Conservation (phyloP, 192 early-diverging fungal species). For the Coemansia sp. region DNA sequence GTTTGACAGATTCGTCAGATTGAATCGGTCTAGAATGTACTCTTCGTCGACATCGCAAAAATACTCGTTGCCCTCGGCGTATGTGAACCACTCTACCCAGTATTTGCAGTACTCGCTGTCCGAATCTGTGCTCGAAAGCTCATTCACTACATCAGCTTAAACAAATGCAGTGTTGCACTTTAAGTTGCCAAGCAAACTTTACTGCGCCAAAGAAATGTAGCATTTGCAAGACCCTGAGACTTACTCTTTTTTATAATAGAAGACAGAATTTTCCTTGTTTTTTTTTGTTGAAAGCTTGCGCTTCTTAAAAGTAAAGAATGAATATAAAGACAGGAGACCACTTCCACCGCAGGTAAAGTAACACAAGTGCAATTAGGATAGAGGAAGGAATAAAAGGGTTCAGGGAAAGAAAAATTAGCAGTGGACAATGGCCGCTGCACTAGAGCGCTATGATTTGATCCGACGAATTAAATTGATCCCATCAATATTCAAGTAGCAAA, state of each 20-base stretch:
- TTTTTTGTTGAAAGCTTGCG: not conserved
- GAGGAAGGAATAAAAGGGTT: not conserved
- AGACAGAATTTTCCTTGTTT: constrained; percentile 3
- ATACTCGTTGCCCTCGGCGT: constrained; percentile 91
- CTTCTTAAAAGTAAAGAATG: not conserved
- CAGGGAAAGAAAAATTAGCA: not conserved
- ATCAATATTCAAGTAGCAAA: no score
- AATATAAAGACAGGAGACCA: no score
- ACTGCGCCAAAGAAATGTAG: constrained; percentile 2
- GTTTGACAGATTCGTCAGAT: constrained; percentile 86
- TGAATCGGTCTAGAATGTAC: constrained; percentile 96
- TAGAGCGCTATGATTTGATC: not conserved
- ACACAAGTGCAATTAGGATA: not conserved
- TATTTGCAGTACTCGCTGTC: constrained; percentile 58
- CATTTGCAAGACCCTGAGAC: not conserved
- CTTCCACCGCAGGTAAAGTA: not conserved
- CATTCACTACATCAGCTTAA: constrained; percentile 27
- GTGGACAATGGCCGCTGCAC: not conserved
- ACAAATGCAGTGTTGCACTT: not conserved
- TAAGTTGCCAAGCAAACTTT: not conserved
- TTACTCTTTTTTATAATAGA: constrained; percentile 11
- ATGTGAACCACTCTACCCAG: constrained; percentile 96
- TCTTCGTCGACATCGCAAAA: constrained; percentile 99
- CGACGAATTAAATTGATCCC: not conserved
- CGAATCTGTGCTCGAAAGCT: constrained; percentile 44